phyloP scores from a whole-genome alignment of 257 asterid genomes.

The Lycium barbarum region DNA sequence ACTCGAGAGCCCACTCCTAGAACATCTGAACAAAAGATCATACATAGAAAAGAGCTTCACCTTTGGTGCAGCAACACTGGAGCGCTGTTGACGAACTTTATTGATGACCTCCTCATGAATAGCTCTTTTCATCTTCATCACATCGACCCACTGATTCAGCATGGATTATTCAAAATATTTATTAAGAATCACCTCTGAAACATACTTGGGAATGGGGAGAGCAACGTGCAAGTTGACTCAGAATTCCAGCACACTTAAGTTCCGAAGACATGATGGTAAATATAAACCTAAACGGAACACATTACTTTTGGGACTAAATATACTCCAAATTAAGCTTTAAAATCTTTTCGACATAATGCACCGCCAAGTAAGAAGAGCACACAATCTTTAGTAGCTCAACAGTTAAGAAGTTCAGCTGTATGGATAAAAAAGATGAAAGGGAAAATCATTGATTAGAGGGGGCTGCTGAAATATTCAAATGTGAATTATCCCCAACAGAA shows the following conservation, averaged over 20 bases:
- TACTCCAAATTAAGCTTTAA: neutral
- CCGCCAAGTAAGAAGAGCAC: neutral
- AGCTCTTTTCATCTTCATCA: constrained; percentile 92
- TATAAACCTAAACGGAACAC: neutral
- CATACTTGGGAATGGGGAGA: neutral
- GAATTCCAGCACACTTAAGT: neutral
- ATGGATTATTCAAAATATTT: neutral
- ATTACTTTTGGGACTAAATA: neutral
- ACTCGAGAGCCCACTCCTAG: neutral
- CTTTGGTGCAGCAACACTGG: constrained; percentile 53
- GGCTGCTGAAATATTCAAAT: neutral
- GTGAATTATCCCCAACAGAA: constrained; percentile 17
- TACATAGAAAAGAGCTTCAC: constrained; percentile 40
- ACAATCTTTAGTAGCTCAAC: neutral
- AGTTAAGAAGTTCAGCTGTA: neutral
- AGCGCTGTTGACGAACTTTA: constrained; percentile 71
- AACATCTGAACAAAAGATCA: constrained; percentile 20
- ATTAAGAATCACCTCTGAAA: constrained; percentile 34
- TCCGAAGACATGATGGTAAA: neutral
- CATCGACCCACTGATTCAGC: constrained; percentile 68
- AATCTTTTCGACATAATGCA: neutral
- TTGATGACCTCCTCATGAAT: constrained; percentile 89
- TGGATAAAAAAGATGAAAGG: neutral
- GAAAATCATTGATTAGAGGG: neutral
- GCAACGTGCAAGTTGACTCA: neutral